Evolutionary conservation across 306 rosid genomes (phyloP), one percentile per base, ranked within the genome.

Genomic region (Sindora glabra): DNA sequence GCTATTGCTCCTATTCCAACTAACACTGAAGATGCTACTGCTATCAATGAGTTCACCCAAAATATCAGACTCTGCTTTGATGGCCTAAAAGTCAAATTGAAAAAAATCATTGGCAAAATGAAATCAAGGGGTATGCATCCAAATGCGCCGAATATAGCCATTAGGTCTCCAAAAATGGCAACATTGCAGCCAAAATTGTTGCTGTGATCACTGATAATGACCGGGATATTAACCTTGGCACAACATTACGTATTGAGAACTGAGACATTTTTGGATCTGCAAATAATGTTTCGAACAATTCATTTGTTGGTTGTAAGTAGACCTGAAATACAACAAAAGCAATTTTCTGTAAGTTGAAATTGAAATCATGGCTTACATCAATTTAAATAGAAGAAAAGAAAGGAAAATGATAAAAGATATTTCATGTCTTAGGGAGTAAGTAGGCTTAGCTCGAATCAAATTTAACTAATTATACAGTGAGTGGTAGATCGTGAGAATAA

Each of bases 291-390:
- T 90, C 97, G 26, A 87, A 80, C 39, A 81, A 32, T 64, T 87
- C 97, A 42, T 90, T 90, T 9, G 94, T 90, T 23, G 90, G 97
- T 62, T 87, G 97, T 77, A 87, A 45, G 68, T 87, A 90, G 49
- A 84, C 84, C 95, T 87, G 73, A 11, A 49, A 50, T 3, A 42
- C 24, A 8, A 21, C 56, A 54, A 39, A n/a, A 54, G 8, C n/a
- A 48, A 39, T 59, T n/a, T 58, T 63, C 48, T 54, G 59, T 64
- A 3, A 49, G 17, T 3, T 27, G 13, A 29, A 69, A 36, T 10
- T 50, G 22, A 10, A 57, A 55, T 56, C 6, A 27, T 27, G 3
- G 32, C 6, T 1, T 30, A 22, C 25, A n/a, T 12, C 14, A 10
- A 14, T 67, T 56, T 49, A 27, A 27, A 27, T 27, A 27, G 32